Base-by-base conservation (phyloP, 2,329 filamentous ascomycete genomes). In the Esteya vermicola region DNA sequence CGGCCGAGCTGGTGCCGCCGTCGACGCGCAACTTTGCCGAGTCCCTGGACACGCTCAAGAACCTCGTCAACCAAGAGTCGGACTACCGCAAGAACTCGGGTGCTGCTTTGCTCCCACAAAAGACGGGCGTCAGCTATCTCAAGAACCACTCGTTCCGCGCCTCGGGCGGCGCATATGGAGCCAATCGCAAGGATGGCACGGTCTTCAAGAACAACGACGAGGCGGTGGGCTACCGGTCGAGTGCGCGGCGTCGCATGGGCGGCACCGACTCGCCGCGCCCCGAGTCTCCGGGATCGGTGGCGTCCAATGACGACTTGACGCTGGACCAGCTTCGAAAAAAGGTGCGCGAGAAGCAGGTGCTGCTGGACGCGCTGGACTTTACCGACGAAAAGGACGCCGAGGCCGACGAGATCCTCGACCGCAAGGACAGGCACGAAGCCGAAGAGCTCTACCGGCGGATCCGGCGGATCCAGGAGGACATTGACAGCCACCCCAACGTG, bases 121-220 rank as follows among this genome's bases (percentile, higher is more conserved):
- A 85, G 62, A 96, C 91, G 10, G 91, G 91, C n/a, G 88, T 98
- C 16, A 96, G 89, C 62, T 96, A 96, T 53, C 72, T 96, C 51
- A 98, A 98, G 62, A 88, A 76, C 41, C 89, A 93, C 51, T 98
- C 91, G 0, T 93, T 98, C 68, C 76, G 79, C 42, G 74, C 76
- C 14, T 68, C 68, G 20, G 69, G 70, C 22, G 70, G 68, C 27
- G 70, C 71, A 3, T 62, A 69, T 36, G 67, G 66, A 33, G 64
- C 64, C 33, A 73, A 72, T 28, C 81, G 88, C 36, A 96, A 96
- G 58, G 91, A 98, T 62, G 91, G 83, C 3, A 98, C 91, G 0
- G 82, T 96, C 4, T 98, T 89, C 62, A 89, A 93, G 55, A 95
- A 96, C 55, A 91, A 96, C 49, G 86, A 94, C 51, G 85, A 94